phyloP scores from a whole-genome alignment of 129 eudicot species.

The Artemisia argyi region DNA sequence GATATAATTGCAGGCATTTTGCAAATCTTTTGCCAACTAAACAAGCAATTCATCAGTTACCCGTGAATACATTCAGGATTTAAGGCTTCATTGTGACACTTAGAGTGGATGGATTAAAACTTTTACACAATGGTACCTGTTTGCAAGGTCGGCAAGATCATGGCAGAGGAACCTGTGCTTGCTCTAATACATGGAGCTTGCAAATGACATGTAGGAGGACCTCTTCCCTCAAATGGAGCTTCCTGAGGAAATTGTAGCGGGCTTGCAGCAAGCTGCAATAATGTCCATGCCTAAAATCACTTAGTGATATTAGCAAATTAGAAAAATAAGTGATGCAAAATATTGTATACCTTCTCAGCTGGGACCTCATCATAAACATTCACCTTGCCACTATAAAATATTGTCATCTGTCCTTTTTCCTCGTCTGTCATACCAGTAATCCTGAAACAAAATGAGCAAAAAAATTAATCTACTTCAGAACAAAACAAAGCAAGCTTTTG shows the following conservation, averaged over 20 bases:
- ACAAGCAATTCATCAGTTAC: not conserved
- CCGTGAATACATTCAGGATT: conserved; percentile 5
- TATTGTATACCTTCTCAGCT: conserved; percentile 57
- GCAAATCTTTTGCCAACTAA: conserved; percentile 8
- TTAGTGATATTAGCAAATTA: conserved; percentile 24
- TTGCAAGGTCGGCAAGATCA: conserved; percentile 39
- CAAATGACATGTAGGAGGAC: conserved; percentile 40
- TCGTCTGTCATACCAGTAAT: conserved; percentile 39
- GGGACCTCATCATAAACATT: conserved; percentile 82
- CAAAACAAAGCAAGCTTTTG: conserved; percentile 14
- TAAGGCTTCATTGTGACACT: conserved; percentile 14
- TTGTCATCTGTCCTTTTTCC: conserved; percentile 68
- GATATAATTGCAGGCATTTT: conserved; percentile 4
- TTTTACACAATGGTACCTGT: conserved; percentile 37
- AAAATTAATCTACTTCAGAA: conserved; percentile 14
- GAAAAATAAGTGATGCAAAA: not conserved
- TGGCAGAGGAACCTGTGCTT: conserved; percentile 37
- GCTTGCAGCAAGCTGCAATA: conserved; percentile 79
- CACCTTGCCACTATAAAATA: conserved; percentile 82
- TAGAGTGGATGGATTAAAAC: not conserved
- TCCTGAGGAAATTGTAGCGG: conserved; percentile 50
- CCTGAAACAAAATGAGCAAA: conserved; percentile 43
- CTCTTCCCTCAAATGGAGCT: conserved; percentile 35
- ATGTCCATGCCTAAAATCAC: conserved; percentile 48
- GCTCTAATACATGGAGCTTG: conserved; percentile 39